Conservation (phyloP, 2,329 filamentous ascomycete genomes). For the Alternaria consortialis region DNA sequence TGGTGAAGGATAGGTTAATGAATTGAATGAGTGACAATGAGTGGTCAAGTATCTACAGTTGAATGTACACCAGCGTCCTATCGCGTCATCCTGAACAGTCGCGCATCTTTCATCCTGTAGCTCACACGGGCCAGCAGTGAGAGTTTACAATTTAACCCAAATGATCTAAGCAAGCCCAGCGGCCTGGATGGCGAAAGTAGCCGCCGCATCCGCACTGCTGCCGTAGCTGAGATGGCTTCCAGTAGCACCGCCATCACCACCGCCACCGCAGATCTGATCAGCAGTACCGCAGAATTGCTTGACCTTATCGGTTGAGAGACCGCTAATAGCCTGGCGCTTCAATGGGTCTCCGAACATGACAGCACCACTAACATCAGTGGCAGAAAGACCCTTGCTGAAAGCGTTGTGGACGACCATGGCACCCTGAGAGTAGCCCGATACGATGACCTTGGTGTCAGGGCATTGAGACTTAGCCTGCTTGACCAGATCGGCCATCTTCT, state of each 20-base stretch:
- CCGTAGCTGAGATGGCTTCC: conserved; percentile 45
- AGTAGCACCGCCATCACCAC: conserved; percentile 34
- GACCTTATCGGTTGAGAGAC: conserved; percentile 28
- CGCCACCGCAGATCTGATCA: conserved; percentile 38
- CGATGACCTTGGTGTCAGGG: conserved; percentile 43
- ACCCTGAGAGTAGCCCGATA: conserved; percentile 47
- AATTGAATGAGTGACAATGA: conserved; percentile 3
- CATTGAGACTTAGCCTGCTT: conserved; percentile 39
- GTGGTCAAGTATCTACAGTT: conserved; percentile 15
- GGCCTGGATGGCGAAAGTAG: conserved; percentile 37
- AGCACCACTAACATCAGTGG: conserved; percentile 35
- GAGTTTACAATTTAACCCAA: neutral
- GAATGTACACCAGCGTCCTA: neutral
- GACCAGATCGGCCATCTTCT: conserved; percentile 37
- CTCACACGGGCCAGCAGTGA: neutral
- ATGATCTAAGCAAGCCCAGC: conserved; percentile 30
- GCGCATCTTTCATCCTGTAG: neutral
- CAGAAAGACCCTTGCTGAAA: conserved; percentile 34
- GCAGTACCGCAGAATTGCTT: conserved; percentile 42
- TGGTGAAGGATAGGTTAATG: neutral
- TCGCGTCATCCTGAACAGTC: neutral
- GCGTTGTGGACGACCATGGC: conserved; percentile 47
- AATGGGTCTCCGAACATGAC: conserved; percentile 45
- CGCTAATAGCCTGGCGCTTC: conserved; percentile 35
- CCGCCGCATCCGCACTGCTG: conserved; percentile 36